Evolutionary conservation across 2,329 filamentous ascomycete genomes (phyloP).

Genomic region (Sporothrix luriei): DNA sequence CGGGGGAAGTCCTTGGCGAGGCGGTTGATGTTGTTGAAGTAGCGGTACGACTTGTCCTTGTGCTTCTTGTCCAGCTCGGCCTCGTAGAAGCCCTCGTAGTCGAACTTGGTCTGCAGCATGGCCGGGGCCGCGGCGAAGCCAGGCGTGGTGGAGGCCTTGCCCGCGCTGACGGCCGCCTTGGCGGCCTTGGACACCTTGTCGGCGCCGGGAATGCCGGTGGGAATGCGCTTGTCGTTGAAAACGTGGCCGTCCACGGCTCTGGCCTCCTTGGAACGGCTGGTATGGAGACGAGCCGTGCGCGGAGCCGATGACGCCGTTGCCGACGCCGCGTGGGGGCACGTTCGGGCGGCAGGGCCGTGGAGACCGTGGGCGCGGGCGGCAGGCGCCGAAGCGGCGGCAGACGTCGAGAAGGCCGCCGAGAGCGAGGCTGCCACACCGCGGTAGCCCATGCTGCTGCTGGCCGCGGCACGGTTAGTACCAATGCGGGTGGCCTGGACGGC

Average conservation of each 20-base stretch:
- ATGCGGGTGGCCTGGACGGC: slow-evolving; percentile 74
- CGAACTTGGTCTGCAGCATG: slow-evolving; percentile 63
- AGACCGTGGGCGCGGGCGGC: slow-evolving; percentile 34
- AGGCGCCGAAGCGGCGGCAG: slow-evolving; percentile 16
- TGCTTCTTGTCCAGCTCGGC: slow-evolving; percentile 95
- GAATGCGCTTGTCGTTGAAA: slow-evolving; percentile 56
- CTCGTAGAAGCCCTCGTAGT: slow-evolving; percentile 89
- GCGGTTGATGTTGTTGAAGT: slow-evolving; percentile 99
- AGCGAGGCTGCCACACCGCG: slow-evolving; percentile 34
- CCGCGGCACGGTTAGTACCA: slow-evolving; percentile 43
- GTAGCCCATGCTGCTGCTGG: slow-evolving; percentile 32
- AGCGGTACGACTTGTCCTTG: slow-evolving; percentile 99
- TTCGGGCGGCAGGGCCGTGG: slow-evolving; percentile 46
- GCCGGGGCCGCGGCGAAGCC: slow-evolving; percentile 32
- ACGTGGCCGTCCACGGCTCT: slow-evolving; percentile 68
- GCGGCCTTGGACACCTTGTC: slow-evolving; percentile 32
- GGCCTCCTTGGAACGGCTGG: slow-evolving; percentile 74
- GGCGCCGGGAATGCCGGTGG: slow-evolving; percentile 36
- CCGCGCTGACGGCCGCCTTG: background rate
- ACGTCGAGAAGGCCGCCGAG: slow-evolving; percentile 34
- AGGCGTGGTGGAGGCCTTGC: background rate
- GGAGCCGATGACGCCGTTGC: slow-evolving; percentile 45
- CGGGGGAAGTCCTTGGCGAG: slow-evolving; percentile 94
- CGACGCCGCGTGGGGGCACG: slow-evolving; percentile 53
- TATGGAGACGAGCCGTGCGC: slow-evolving; percentile 70